phyloP scores from a whole-genome alignment of 345 rosid species.

The Salix purpurea region DNA sequence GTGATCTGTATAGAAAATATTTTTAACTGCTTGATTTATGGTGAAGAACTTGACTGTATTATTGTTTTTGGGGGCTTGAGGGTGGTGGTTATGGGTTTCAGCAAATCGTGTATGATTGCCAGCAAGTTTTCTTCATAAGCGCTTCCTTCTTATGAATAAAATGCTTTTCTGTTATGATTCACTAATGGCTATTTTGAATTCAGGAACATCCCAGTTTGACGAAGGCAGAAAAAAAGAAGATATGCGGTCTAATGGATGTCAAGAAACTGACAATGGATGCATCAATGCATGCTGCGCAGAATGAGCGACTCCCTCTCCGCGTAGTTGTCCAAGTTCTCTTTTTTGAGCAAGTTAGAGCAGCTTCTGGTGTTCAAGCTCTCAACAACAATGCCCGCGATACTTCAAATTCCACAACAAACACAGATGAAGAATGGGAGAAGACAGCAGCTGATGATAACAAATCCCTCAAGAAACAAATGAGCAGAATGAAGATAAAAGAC shows the following conservation, averaged over 20 bases:
- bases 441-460: conserved; percentile 24
- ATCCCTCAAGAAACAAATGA: conserved; percentile 41
- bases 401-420: conserved; percentile 36
- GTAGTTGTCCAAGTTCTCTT: conserved; percentile 88
- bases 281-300: conserved; percentile 83
- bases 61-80: background rate
- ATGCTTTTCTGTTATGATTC: background rate
- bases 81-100: background rate
- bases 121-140: background rate
- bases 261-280: conserved; percentile 69
- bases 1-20: background rate
- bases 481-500: conserved; percentile 30
- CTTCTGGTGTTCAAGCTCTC: conserved; percentile 40
- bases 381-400: conserved; percentile 25
- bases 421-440: conserved; percentile 48
- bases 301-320: conserved; percentile 77
- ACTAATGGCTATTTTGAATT: conserved; percentile 9
- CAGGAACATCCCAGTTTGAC: conserved; percentile 74
- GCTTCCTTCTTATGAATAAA: background rate
- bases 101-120: background rate
- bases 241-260: conserved; percentile 75
- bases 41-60: background rate
- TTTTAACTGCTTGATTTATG: background rate
- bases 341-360: conserved; percentile 73
- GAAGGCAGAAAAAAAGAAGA: conserved; percentile 67